Base-by-base conservation (phyloP, 352 stramenopile genomes). In the Pythium aquatile region DNA sequence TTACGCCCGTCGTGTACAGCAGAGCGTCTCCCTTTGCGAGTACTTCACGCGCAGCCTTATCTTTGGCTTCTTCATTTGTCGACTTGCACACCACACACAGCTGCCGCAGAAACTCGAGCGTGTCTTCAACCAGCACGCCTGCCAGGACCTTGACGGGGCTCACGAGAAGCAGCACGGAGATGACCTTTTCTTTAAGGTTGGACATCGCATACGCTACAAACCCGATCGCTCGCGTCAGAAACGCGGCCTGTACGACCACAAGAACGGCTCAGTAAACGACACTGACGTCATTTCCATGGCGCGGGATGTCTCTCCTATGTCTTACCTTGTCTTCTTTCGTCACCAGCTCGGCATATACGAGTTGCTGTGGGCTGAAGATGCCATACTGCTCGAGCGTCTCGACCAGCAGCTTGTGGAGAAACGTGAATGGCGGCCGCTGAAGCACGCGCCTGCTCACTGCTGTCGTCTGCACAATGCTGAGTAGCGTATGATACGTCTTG, bases 101-200 rank as follows among this genome's bases (percentile, higher is more conserved):
- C 57, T 95, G 86, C 16, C 82, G 65, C 9, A 95, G 64, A 52
- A 93, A 93, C 58, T 91, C 75, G 32, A 85, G 78, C 7, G 86
- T 93, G 46, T 91, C 77, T 29, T 80, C 58, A 0, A 95, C 79
- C 0, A 70, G 70, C 1, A 91, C 60, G 10, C 86, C 86, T 13
- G 86, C 84, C 5, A 95, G 74, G 29, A 95, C 81, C 69, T 91
- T 88, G n/a, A 93, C 58, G n/a, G 86, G 86, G 58, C 86, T 95
- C 51, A 95, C 83, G 20, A 92, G 74, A 24, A 95, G 59, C 32
- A 95, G 65, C 32, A 78, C 83, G 5, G 84, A 90, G n/a, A 91
- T 76, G 48, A 70, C 73, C 13, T 77, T 79, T 46, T 68, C 57
- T 20, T 79, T 75, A 28, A 79, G 61, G 14, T 69, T 63, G 0